Base-by-base conservation (phyloP, 108 stramenopile genomes). In the Parietichytrium sp. region DNA sequence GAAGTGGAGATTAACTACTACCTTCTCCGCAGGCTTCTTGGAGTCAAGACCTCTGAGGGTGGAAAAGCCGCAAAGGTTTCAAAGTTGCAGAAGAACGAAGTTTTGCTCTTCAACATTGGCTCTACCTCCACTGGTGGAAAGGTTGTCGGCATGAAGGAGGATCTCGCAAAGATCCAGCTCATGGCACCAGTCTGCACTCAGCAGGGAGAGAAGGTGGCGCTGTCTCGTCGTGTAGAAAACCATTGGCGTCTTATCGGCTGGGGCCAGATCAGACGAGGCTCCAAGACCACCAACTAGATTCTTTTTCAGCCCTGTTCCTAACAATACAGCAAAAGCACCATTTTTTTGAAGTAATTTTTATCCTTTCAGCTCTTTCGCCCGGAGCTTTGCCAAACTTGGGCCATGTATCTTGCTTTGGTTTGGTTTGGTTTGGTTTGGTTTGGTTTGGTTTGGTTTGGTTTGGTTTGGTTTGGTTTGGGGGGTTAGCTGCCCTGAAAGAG, bases 31-130 rank as follows among this genome's bases (percentile, higher is more conserved):
- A 92, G 99, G 48, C 90, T 99, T 52, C 86, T 99, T 83, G 99
- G 99, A 23, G 96, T 98, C 30, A 98, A 98, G 92, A 97, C 98
- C 13, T 89, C 93, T 30, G 98, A 98, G 84, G 99, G 97, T 27
- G 95, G 95, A 48, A 98, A 98, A 89, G 96, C 97, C 81, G 95
- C 95, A 87, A 98, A 98, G 93, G 96, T 99, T 20, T 93, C 95
- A 85, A 98, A 98, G 88, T 84, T 99, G 38, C 84, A 92, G 82
- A 95, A 94, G 92, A 85, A 86, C 78, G 99, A 99, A 88, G 96
- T 96, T 85, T 94, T 99, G 79, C 97, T 99, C 96, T 96, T 99
- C 49, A 99, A 99, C 89, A 98, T 99, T 85, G 99, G 99, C 31
- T 93, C 93, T 20, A 99, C 97, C 3, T 94, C 96, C 30, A 98